These are phyloP conservation scores for Termitomyces sp. DNA, from an alignment of 768 basidiomycete genomes.

Conservation along the genomic window DNA sequence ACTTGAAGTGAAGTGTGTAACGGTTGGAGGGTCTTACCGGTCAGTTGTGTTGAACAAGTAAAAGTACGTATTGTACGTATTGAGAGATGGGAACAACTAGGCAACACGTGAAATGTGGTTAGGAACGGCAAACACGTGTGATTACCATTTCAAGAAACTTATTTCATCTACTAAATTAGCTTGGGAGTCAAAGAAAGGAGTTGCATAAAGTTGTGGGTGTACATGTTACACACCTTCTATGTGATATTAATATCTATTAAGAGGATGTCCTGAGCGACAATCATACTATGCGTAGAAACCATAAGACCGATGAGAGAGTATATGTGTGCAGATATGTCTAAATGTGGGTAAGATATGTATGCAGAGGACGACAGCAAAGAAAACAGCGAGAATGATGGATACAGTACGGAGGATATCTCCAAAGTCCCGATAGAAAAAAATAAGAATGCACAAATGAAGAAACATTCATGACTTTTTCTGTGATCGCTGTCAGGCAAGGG, in stretches of 20 bases:
- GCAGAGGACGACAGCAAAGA: constrained; percentile 20
- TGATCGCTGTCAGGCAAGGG: constrained; percentile 1
- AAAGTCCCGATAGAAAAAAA: constrained; percentile 17
- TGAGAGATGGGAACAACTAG: too few species aligned
- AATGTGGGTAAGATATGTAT: constrained; percentile 18
- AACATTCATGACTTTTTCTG: constrained; percentile 24
- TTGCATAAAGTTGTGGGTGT: constrained; percentile 9
- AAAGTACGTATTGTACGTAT: neutral
- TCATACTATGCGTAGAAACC: constrained; percentile 13
- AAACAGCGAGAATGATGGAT: constrained; percentile 10
- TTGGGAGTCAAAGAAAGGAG: neutral
- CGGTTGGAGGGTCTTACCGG: too few species aligned
- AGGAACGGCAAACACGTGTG: neutral
- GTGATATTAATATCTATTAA: constrained; percentile 22
- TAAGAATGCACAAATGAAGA: constrained; percentile 10
- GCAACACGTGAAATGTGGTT: too few species aligned
- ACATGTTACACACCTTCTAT: constrained; percentile 18
- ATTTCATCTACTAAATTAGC: too few species aligned
- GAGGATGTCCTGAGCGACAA: constrained; percentile 11
- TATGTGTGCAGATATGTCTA: constrained; percentile 21
- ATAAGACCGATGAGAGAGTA: constrained; percentile 4
- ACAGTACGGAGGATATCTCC: constrained; percentile 16
- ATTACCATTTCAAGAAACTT: neutral
- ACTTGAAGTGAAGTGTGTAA: too few species aligned
- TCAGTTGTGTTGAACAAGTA: too few species aligned